Percentiles rank a stretch among this genome's conserved stretches.
Conservation (phyloP, 345 rosid species). For the Theobroma cacao region DNA sequence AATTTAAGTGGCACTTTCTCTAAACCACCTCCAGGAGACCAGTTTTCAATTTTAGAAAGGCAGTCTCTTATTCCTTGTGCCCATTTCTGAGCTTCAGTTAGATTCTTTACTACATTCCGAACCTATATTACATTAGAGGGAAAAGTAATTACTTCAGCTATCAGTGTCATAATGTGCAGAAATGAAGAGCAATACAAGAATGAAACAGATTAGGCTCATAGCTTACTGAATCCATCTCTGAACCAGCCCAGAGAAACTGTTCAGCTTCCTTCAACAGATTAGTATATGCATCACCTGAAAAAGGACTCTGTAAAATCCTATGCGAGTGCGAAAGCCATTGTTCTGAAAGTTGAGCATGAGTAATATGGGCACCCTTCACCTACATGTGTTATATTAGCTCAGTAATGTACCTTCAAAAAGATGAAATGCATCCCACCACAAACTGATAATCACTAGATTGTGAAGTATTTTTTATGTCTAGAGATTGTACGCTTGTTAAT, state of each 20-base stretch:
- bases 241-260: slow-evolving; percentile 97
- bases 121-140: slow-evolving; percentile 45
- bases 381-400: slow-evolving; percentile 22
- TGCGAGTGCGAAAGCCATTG: slow-evolving; percentile 60
- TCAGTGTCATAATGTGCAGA: slow-evolving; percentile 2
- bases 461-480: not conserved
- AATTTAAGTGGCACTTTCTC: slow-evolving; percentile 49
- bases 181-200: slow-evolving; percentile 10
- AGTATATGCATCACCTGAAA: slow-evolving; percentile 46
- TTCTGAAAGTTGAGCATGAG: slow-evolving; percentile 64
- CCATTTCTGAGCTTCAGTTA: slow-evolving; percentile 65
- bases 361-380: slow-evolving; percentile 53
- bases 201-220: slow-evolving; percentile 18
- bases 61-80: slow-evolving; percentile 64
- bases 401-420: not conserved
- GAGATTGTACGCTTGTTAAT: not conserved
- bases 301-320: slow-evolving; percentile 44
- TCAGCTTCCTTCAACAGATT: slow-evolving; percentile 75
- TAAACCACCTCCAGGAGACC: slow-evolving; percentile 33
- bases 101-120: slow-evolving; percentile 53
- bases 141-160: slow-evolving; percentile 2
- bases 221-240: slow-evolving; percentile 85
- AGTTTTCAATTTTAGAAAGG: slow-evolving; percentile 47
- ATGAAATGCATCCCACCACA: not conserved
- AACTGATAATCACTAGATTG: not conserved